phyloP scores from a whole-genome alignment of 192 early-diverging fungal species.

The Podochytrium sp. region DNA sequence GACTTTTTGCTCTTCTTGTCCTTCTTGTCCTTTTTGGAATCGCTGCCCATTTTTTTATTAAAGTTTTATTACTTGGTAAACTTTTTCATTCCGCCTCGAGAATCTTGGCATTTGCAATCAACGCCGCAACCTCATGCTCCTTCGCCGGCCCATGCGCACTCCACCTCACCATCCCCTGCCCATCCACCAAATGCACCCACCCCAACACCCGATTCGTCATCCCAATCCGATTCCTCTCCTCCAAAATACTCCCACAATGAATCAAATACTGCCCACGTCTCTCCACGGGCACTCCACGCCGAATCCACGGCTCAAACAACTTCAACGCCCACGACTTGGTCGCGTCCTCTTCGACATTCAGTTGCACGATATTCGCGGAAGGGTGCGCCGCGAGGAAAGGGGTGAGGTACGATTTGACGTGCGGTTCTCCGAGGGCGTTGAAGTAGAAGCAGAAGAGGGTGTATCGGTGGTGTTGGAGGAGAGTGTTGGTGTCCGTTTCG shows the following conservation, averaged over 20 bases:
- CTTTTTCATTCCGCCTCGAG: constrained; percentile 1
- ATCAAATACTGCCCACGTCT: constrained; percentile 42
- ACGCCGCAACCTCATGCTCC: constrained; percentile 41
- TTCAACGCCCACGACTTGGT: constrained; percentile 40
- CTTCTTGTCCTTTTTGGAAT: neutral
- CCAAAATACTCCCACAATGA: constrained; percentile 36
- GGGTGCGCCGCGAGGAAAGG: constrained; percentile 17
- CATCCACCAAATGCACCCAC: constrained; percentile 57
- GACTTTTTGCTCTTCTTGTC: constrained; percentile 38
- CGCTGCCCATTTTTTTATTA: neutral
- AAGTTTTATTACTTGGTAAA: neutral
- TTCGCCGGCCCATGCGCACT: constrained; percentile 53
- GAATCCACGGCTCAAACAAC: constrained; percentile 36
- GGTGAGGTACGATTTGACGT: constrained; percentile 17
- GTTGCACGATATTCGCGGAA: constrained; percentile 36
- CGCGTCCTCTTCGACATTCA: constrained; percentile 50
- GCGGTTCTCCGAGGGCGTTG: constrained; percentile 50
- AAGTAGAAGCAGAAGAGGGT: constrained; percentile 48
- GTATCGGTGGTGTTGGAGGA: constrained; percentile 27
- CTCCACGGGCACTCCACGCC: constrained; percentile 37
- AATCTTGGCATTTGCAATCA: constrained; percentile 26
- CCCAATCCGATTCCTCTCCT: constrained; percentile 33
- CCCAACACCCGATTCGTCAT: constrained; percentile 52
- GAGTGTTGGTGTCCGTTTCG: constrained; percentile 30
- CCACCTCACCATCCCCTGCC: constrained; percentile 44